Base-by-base conservation (phyloP, 192 early-diverging fungal species). In the Coemansia sp. region DNA sequence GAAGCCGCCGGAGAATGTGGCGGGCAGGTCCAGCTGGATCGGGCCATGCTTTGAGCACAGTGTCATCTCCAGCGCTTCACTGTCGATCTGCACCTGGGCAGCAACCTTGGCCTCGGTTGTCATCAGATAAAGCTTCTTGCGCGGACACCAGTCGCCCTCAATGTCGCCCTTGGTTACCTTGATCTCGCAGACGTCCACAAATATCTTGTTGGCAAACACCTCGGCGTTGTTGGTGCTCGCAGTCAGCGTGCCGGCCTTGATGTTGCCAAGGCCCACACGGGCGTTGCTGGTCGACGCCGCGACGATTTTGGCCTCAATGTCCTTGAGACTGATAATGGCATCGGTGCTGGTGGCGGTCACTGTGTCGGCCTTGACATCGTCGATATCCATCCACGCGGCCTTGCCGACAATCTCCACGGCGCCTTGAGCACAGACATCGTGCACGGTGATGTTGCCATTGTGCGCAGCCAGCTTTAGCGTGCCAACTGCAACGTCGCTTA, bases 301-400 rank as follows among this genome's bases (percentile, higher is more conserved):
- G n/a, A 76, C 59, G 3, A 22, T 11, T 11, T 20, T 42, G 17
- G 73, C 66, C 1, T 60, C 42, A 22, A 70, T 47, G 55, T 70
- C 67, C 47, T 76, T 76, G 19, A 76, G 73, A 36, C 73, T 76
- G 30, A 76, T 61, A 28, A 76, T 70, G 1, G 73, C 73, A 40
- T 76, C 67, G 12, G 62, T 46, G 55, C 67, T 76, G 29, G 53
- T 35, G 35, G 60, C 67, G 21, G 40, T 30, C 19, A 70, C 29
- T 0, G 25, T 22, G 11, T 29, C 38, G 11, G 73, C 58, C 14
- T 53, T 52, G 21, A 76, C 39, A 22, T 76, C 67, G 49, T 76
- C 73, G 53, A 76, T 66, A 28, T 76, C 73, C 63, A 76, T 76
- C 73, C 73, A 76, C 6, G 73, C 73, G 1, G 58, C 53, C 20